Conservation (phyloP, 2,329 filamentous ascomycete genomes). For the Akanthomyces muscarius region DNA sequence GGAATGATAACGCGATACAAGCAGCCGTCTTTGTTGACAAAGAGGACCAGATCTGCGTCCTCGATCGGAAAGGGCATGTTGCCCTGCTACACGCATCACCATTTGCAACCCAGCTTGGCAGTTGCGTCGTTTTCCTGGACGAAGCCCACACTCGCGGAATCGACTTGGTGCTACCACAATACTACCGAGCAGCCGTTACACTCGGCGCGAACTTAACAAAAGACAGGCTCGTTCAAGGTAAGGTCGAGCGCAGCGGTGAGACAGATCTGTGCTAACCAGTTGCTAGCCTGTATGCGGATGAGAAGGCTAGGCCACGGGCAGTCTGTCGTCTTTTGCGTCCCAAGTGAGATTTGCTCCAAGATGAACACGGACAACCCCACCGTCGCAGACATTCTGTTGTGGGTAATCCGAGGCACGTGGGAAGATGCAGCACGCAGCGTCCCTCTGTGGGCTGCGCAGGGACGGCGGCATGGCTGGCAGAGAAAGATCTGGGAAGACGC, state of each 20-base stretch:
- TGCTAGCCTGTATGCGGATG: constrained; percentile 65
- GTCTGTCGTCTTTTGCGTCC: constrained; percentile 57
- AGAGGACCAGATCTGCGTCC: constrained; percentile 49
- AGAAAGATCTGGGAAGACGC: not conserved
- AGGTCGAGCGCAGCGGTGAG: constrained; percentile 20
- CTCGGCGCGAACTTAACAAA: constrained; percentile 63
- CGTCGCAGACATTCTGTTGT: constrained; percentile 3
- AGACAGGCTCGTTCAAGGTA: constrained; percentile 65
- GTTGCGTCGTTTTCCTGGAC: constrained; percentile 65
- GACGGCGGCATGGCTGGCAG: not conserved
- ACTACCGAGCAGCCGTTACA: constrained; percentile 63
- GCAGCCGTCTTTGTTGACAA: constrained; percentile 55
- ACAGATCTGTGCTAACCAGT: constrained; percentile 15
- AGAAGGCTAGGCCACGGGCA: constrained; percentile 64
- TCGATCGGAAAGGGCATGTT: constrained; percentile 43
- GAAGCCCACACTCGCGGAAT: constrained; percentile 67
- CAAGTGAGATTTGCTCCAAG: constrained; percentile 47
- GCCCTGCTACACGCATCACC: constrained; percentile 56
- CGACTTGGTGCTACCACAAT: constrained; percentile 56
- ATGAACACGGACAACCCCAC: not conserved
- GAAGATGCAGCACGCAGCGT: constrained; percentile 2
- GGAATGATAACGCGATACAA: constrained; percentile 18
- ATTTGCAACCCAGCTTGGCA: constrained; percentile 50
- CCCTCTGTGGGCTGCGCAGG: constrained; percentile 1
- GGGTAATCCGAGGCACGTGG: constrained; percentile 4